Evolutionary conservation across 2,329 filamentous ascomycete species (phyloP), one percentile per base, ranked within the genome.

Genomic region (Alternaria alternata): DNA sequence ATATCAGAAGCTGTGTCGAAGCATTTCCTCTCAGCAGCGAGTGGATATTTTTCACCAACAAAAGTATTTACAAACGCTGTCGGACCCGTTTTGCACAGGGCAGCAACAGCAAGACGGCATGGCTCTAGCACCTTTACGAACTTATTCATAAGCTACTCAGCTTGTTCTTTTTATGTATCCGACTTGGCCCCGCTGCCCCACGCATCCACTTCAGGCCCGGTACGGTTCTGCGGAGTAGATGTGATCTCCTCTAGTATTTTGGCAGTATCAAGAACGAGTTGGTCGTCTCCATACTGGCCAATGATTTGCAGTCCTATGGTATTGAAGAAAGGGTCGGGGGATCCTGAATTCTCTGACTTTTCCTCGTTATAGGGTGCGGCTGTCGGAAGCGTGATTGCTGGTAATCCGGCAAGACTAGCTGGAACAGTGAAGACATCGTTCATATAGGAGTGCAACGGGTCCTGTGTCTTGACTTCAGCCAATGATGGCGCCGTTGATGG

Each of bases 361-460:
- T 42, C 43, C 7, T 68, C 64, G 1, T 69, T 61, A 20, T 63
- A 62, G 2, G 75, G 75, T 60, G 83, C 72, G 18, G 79, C 76
- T 64, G 90, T 83, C 0, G 95, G 94, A 11, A 99, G 84, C 67
- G 91, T 97, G 51, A 97, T 86, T 11, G 94, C 92, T 3, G 95
- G 95, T 56, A 99, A 81, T 0, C 95, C 95, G 0, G 94, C 95
- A 66, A 99, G 82, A 79, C 93, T 97, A 2, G 94, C 93, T 1
- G 95, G 95, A 1, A 99, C 94, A 0, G 95, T 98, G 71, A 98
- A 94, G 1, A 98, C 90, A 79, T 99, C 95, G 72, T 95, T 97
- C 83, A 91, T 91, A 74, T 97, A 98, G 1, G 86, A 86, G 69
- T 94, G 88, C n/a, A 96, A 80, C 0, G 85, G 79, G 16, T 80